Conservation (phyloP, 768 basidiomycete genomes). For the Russula virescens region DNA sequence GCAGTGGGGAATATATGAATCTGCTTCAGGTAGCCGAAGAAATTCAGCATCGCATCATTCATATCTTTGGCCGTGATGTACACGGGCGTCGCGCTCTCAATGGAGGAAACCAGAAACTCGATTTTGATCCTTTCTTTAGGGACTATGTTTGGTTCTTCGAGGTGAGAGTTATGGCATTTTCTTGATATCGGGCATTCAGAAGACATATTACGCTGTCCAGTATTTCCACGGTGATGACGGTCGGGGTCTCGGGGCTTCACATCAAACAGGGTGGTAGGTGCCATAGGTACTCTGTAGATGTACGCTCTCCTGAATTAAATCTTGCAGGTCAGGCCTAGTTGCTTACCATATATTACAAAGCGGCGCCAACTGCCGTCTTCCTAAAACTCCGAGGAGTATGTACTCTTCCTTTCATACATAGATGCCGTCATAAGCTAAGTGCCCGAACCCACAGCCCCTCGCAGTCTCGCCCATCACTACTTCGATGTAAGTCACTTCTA, state of each 20-base stretch:
- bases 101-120: constrained; percentile 80
- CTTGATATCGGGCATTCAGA: neutral
- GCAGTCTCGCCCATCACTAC: constrained; percentile 84
- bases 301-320: neutral
- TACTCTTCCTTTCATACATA: constrained; percentile 17
- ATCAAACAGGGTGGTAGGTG: constrained; percentile 92
- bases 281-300: neutral
- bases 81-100: constrained; percentile 87
- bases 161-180: constrained; percentile 34
- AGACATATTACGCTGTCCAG: constrained; percentile 33
- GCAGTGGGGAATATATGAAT: constrained; percentile 97
- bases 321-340: constrained; percentile 73
- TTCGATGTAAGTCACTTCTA: constrained; percentile 66
- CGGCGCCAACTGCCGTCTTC: constrained; percentile 81
- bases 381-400: constrained; percentile 91
- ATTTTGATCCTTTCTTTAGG: constrained; percentile 91
- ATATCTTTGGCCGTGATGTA: constrained; percentile 92
- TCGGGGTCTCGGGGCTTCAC: constrained; percentile 90
- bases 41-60: constrained; percentile 98
- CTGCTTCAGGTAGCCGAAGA: constrained; percentile 92
- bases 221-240: constrained; percentile 96
- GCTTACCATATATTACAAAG: constrained; percentile 90
- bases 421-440: neutral
- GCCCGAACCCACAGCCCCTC: constrained; percentile 53
- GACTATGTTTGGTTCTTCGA: constrained; percentile 98